phyloP scores from a whole-genome alignment of 2,329 filamentous ascomycete species.

The Verticillium isaacii region DNA sequence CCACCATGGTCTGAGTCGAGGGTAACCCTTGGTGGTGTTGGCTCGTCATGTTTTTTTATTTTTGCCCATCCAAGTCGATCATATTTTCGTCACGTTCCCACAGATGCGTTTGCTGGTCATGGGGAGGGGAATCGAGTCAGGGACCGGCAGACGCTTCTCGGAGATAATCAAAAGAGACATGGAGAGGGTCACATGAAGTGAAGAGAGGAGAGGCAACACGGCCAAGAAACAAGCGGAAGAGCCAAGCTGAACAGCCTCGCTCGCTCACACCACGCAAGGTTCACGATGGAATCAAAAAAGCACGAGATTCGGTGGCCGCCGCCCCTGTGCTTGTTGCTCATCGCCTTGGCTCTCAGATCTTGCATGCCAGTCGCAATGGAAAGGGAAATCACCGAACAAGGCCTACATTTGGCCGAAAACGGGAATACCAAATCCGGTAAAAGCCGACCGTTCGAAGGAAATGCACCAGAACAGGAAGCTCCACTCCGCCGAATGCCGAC shows the following conservation, averaged over 20 bases:
- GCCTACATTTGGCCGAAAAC: background rate
- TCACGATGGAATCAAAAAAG: background rate
- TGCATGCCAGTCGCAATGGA: background rate
- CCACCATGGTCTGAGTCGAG: background rate
- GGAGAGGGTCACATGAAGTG: no score
- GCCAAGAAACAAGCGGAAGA: no score
- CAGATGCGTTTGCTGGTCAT: background rate
- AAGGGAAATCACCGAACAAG: background rate
- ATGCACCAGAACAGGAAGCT: background rate
- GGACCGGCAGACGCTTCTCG: background rate
- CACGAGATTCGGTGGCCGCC: background rate
- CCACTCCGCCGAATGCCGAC: background rate
- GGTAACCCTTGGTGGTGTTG: background rate
- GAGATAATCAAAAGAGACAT: background rate
- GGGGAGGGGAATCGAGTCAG: background rate
- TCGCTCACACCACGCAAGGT: background rate
- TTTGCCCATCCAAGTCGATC: no score
- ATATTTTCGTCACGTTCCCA: no score
- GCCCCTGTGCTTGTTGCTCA: background rate
- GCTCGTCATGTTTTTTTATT: background rate
- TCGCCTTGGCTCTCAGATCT: background rate
- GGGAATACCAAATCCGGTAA: background rate
- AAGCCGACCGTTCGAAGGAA: no score
- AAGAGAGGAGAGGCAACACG: no score
- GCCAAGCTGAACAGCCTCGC: background rate